Conservation (phyloP, 2,329 filamentous ascomycete species). For the Cercospora brassicicola region DNA sequence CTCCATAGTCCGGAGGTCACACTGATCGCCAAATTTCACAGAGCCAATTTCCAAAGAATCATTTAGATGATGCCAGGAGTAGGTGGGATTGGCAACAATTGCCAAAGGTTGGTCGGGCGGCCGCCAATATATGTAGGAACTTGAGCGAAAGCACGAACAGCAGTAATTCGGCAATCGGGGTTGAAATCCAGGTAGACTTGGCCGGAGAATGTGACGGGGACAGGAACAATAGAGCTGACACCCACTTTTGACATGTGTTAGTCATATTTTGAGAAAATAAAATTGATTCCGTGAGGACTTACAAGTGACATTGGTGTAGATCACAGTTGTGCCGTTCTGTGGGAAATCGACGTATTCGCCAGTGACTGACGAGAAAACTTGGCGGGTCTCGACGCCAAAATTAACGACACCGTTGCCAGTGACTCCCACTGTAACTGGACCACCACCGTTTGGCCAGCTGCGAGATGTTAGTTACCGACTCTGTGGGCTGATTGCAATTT, state of each 20-base stretch:
- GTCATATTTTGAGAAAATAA: too few species aligned
- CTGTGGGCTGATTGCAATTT: neutral
- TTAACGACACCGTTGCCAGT: conserved; percentile 2
- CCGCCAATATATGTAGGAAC: conserved; percentile 18
- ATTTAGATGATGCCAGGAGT: conserved; percentile 8
- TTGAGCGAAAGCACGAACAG: conserved; percentile 18
- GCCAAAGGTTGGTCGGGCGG: conserved; percentile 11
- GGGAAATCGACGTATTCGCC: conserved; percentile 19
- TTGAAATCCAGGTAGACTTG: conserved; percentile 21
- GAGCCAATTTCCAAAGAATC: neutral
- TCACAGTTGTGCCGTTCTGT: conserved; percentile 20
- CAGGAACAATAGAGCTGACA: conserved; percentile 6
- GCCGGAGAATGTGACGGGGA: conserved; percentile 19
- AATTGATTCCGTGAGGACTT: neutral
- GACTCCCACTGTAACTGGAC: conserved; percentile 13
- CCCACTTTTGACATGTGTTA: neutral
- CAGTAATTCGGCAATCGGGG: conserved; percentile 18
- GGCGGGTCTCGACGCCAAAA: conserved; percentile 15
- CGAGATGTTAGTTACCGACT: neutral
- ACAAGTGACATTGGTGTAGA: conserved; percentile 22
- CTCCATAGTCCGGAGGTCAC: too few species aligned
- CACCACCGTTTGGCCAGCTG: conserved; percentile 14
- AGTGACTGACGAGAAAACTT: conserved; percentile 23
- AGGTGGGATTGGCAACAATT: conserved; percentile 12
- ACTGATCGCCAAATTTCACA: neutral